Conservation (phyloP, 2,329 filamentous ascomycete genomes). For the Aspergillus niger region DNA sequence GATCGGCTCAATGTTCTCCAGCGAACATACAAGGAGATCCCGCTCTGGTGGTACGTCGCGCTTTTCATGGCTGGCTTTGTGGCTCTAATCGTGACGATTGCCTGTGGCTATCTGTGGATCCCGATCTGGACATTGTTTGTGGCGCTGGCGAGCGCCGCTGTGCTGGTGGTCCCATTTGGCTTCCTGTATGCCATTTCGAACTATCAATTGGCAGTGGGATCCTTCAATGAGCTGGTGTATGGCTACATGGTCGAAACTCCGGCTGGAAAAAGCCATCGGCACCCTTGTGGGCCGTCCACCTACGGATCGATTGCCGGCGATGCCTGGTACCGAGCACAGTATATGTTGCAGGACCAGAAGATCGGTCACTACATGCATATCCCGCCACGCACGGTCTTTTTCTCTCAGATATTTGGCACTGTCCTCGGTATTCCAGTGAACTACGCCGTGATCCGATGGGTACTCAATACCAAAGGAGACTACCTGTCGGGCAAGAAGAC, state of each 20-base stretch:
- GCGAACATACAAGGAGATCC: slow-evolving; percentile 60
- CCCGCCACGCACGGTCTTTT: slow-evolving; percentile 61
- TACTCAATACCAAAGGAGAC: slow-evolving; percentile 58
- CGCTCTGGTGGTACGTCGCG: slow-evolving; percentile 58
- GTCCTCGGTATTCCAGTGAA: slow-evolving; percentile 63
- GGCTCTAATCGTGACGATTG: slow-evolving; percentile 55
- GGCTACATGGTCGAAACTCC: slow-evolving; percentile 59
- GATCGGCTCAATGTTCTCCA: slow-evolving; percentile 63
- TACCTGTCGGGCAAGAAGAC: slow-evolving; percentile 54
- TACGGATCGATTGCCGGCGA: slow-evolving; percentile 64
- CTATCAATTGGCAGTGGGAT: slow-evolving; percentile 56
- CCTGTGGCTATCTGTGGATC: slow-evolving; percentile 57
- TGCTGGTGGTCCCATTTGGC: slow-evolving; percentile 59
- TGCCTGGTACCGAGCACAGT: slow-evolving; percentile 61
- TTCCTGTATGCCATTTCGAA: slow-evolving; percentile 64
- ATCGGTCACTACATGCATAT: slow-evolving; percentile 68
- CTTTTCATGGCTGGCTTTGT: slow-evolving; percentile 55
- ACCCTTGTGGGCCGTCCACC: slow-evolving; percentile 59
- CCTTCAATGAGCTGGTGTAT: slow-evolving; percentile 62
- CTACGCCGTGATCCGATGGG: slow-evolving; percentile 63
- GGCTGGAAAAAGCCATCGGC: slow-evolving; percentile 53
- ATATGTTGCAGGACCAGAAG: slow-evolving; percentile 64
- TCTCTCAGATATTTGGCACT: slow-evolving; percentile 62
- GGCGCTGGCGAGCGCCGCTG: slow-evolving; percentile 56
- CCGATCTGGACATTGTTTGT: slow-evolving; percentile 63